Conservation (phyloP, 192 early-diverging fungal genomes). For the Backusella morwellensis region DNA sequence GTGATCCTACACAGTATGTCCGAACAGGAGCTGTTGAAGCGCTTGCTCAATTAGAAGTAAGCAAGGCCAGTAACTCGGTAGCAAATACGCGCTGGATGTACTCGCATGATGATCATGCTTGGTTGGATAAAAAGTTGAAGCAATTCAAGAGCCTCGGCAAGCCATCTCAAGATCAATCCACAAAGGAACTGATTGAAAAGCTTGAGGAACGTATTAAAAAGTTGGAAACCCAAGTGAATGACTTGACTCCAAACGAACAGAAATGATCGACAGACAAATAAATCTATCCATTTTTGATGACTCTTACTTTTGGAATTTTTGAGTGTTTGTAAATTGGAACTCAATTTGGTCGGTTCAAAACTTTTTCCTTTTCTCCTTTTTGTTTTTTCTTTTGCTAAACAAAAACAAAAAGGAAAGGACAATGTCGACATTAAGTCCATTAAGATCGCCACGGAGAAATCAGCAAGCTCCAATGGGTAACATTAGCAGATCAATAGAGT, state of each 20-base stretch:
- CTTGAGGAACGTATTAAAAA: conserved; percentile 30
- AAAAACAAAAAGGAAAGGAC: background rate
- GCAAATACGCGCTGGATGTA: conserved; percentile 2
- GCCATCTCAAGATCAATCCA: conserved; percentile 3
- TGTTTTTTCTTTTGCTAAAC: background rate
- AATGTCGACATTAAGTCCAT: background rate
- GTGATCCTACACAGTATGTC: conserved; percentile 1
- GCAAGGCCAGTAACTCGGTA: background rate
- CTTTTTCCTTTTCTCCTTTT: background rate
- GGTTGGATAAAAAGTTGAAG: conserved; percentile 11
- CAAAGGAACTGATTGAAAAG: conserved; percentile 15
- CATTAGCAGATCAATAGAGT: background rate
- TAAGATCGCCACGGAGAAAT: background rate
- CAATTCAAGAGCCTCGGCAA: background rate
- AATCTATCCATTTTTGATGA: background rate
- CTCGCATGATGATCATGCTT: conserved; percentile 19
- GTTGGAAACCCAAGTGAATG: conserved; percentile 9
- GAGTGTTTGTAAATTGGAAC: too few relatives aligned
- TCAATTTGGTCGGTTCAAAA: too few relatives aligned
- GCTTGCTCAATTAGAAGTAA: conserved; percentile 1
- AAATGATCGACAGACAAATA: background rate
- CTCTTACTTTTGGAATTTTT: background rate
- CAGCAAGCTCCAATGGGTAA: background rate
- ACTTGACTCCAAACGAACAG: background rate
- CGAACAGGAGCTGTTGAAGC: background rate